phyloP scores from a whole-genome alignment of 2,329 filamentous ascomycete species.

The Grosmannia serpens region DNA sequence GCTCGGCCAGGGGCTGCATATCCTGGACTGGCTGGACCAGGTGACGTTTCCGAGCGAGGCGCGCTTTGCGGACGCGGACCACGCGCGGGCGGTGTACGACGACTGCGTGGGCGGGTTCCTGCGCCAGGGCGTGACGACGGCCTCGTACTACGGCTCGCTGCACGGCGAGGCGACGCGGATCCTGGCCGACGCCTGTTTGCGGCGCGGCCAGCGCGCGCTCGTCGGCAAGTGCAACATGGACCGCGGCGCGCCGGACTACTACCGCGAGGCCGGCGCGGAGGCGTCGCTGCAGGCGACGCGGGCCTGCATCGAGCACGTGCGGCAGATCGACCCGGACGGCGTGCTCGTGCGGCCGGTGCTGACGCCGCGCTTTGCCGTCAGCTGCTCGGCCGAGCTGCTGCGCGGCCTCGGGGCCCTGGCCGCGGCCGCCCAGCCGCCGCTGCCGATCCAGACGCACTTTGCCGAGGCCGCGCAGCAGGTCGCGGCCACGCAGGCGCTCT shows the following conservation, averaged over 20 bases:
- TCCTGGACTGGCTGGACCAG: constrained; percentile 52
- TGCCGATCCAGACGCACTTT: constrained; percentile 57
- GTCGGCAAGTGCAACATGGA: constrained; percentile 54
- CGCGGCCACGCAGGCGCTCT: constrained; percentile 39
- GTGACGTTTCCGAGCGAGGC: constrained; percentile 55
- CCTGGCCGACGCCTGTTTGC: constrained; percentile 40
- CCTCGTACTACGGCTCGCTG: constrained; percentile 46
- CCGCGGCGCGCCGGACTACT: constrained; percentile 42
- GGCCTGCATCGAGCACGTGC: constrained; percentile 36
- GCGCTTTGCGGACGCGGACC: constrained; percentile 40
- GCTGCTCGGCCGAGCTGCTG: constrained; percentile 43
- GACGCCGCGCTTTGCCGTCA: constrained; percentile 51
- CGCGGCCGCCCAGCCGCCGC: constrained; percentile 23
- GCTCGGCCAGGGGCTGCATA: constrained; percentile 37
- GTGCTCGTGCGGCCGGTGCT: constrained; percentile 36
- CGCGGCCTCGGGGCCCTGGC: constrained; percentile 43
- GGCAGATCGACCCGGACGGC: constrained; percentile 29
- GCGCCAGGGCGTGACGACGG: constrained; percentile 50
- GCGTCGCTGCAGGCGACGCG: constrained; percentile 37
- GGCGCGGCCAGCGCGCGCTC: constrained; percentile 44
- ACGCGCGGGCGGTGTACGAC: constrained; percentile 41
- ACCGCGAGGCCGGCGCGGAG: constrained; percentile 17
- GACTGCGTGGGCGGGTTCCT: constrained; percentile 45
- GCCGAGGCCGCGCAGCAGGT: constrained; percentile 54
- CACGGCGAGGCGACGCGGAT: constrained; percentile 45